These are phyloP conservation scores for Carex parvula DNA, from an alignment of 176 grass and related monocot species.

Conservation along the genomic window DNA sequence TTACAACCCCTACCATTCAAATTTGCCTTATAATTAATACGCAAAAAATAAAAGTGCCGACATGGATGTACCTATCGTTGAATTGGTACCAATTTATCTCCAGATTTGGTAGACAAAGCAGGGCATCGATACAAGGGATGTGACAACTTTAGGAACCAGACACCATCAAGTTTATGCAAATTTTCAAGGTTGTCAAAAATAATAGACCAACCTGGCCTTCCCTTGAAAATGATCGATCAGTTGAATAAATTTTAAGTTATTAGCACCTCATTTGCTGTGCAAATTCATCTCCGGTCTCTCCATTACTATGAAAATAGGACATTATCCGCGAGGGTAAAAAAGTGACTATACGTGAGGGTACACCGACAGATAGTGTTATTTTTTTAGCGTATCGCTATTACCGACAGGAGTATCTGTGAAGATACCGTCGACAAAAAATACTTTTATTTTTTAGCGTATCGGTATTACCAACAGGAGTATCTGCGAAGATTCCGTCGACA, in stretches of 20 bases:
- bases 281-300: background rate
- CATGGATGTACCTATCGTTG: constrained; percentile 9
- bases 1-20: background rate
- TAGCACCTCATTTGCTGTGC: background rate
- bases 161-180: background rate
- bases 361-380: too few species aligned
- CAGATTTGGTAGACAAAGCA: background rate
- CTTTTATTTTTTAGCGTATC: too few species aligned
- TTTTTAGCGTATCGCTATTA: too few species aligned
- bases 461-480: too few species aligned
- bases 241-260: background rate
- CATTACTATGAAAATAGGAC: too few species aligned
- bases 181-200: background rate
- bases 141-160: constrained; percentile 11
- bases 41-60: background rate
- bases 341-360: too few species aligned
- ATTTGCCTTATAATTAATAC: background rate
- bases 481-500: too few species aligned
- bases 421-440: too few species aligned
- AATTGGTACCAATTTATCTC: background rate
- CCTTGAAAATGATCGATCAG: background rate
- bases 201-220: background rate
- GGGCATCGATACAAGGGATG: background rate
- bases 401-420: too few species aligned
- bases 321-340: too few species aligned